A percentile compares a stretch with the other conserved stretches of the same genome.
Conservation (phyloP, 768 basidiomycete genomes). For the Mycena venus region DNA sequence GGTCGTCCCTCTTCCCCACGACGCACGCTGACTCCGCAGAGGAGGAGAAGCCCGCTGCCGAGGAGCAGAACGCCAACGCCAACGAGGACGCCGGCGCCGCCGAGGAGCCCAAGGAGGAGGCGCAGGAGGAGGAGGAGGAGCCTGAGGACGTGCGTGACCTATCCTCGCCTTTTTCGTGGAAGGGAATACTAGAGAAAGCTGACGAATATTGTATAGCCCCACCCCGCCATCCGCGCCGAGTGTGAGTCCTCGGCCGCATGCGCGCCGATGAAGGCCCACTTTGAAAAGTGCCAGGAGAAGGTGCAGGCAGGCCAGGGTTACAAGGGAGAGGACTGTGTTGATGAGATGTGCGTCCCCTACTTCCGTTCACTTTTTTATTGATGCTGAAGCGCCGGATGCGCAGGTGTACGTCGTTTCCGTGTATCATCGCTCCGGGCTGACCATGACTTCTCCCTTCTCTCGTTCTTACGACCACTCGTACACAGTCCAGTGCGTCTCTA, state of each 20-base stretch:
- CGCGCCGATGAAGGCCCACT: constrained; percentile 80
- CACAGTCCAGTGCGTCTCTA: constrained; percentile 81
- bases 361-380: constrained; percentile 37
- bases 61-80: no score
- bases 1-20: no score
- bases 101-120: no score
- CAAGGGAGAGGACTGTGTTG: constrained; percentile 93
- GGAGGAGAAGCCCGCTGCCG: no score
- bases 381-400: constrained; percentile 20
- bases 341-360: constrained; percentile 79
- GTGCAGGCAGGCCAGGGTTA: constrained; percentile 85
- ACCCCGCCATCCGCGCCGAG: constrained; percentile 81
- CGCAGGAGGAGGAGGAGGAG: no score
- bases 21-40: no score
- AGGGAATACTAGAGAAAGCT: no score
- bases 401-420: constrained; percentile 51
- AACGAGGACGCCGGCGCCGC: no score
- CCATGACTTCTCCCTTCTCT: constrained; percentile 25
- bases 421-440: neutral
- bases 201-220: constrained; percentile 55
- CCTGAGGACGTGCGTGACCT: no score
- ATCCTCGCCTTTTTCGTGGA: no score
- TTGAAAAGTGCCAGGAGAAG: constrained; percentile 92
- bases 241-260: constrained; percentile 79
- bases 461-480: neutral